Conservation (phyloP, 2,329 filamentous ascomycete species). For the Xylariaceae sp. region DNA sequence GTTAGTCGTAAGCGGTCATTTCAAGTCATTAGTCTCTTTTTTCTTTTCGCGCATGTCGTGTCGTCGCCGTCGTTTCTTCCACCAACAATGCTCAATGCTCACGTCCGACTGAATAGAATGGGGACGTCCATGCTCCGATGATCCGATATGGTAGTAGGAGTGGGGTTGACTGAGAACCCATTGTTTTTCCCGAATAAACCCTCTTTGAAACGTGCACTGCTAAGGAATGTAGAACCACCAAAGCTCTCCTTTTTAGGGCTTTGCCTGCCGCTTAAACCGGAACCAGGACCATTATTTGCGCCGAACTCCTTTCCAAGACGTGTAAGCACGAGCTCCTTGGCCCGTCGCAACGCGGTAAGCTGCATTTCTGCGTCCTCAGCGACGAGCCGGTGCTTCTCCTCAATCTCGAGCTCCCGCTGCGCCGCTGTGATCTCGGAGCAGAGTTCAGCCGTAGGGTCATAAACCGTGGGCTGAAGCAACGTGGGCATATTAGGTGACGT, state of each 20-base stretch:
- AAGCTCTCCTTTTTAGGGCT: constrained; percentile 24
- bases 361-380: constrained; percentile 54
- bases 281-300: constrained; percentile 27
- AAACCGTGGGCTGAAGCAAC: constrained; percentile 51
- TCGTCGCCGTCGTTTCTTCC: background rate
- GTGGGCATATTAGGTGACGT: constrained; percentile 44
- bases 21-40: constrained; percentile 20
- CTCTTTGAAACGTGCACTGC: constrained; percentile 38
- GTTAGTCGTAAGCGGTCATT: constrained; percentile 23
- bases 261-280: constrained; percentile 27
- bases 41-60: constrained; percentile 6
- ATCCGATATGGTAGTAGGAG: constrained; percentile 24
- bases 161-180: constrained; percentile 12
- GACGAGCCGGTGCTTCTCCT: constrained; percentile 50
- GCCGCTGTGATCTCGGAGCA: constrained; percentile 50
- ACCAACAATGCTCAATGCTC: constrained; percentile 12
- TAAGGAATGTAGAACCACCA: constrained; percentile 33
- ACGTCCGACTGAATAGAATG: constrained; percentile 49
- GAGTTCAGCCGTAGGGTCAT: constrained; percentile 41
- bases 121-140: constrained; percentile 51
- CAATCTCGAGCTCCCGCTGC: constrained; percentile 53
- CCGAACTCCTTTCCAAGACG: constrained; percentile 52
- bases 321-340: constrained; percentile 55
- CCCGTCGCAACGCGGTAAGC: constrained; percentile 50
- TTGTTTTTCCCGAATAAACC: constrained; percentile 37